These are phyloP conservation scores for Wickerhamomyces bisporus DNA, from an alignment of 805 yeast species.

Conservation along the genomic window DNA sequence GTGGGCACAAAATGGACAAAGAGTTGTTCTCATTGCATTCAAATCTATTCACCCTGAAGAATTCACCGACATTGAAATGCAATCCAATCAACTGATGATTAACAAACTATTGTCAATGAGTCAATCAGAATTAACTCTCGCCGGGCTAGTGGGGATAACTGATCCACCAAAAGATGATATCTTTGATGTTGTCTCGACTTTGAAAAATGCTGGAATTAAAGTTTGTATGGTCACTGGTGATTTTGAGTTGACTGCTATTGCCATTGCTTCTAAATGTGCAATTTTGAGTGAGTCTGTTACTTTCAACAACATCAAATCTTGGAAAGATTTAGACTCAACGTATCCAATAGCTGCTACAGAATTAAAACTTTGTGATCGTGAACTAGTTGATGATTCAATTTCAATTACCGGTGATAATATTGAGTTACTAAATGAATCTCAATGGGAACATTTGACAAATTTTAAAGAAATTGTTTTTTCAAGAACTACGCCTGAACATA, in stretches of 20 bases:
- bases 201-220: slow-evolving; percentile 36
- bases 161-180: slow-evolving; percentile 40
- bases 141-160: slow-evolving; percentile 37
- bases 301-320: slow-evolving; percentile 11
- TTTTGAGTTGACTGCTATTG: slow-evolving; percentile 44
- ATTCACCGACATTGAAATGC: slow-evolving; percentile 5
- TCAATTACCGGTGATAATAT: slow-evolving; percentile 32
- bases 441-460: slow-evolving; percentile 36
- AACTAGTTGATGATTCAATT: slow-evolving; percentile 22
- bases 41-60: slow-evolving; percentile 18
- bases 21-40: slow-evolving; percentile 36
- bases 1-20: slow-evolving; percentile 35
- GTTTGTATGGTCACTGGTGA: slow-evolving; percentile 48
- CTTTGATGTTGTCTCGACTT: slow-evolving; percentile 26
- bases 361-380: slow-evolving; percentile 10
- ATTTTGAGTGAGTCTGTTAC: slow-evolving; percentile 21
- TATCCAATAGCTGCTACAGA: slow-evolving; percentile 6
- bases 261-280: slow-evolving; percentile 42
- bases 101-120: no score
- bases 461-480: slow-evolving; percentile 36
- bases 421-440: slow-evolving; percentile 28
- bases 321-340: slow-evolving; percentile 16
- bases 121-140: slow-evolving; percentile 26
- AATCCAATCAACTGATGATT: slow-evolving; percentile 9
- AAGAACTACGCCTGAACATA: slow-evolving; percentile 42